Percentiles rank a stretch among this genome's conserved stretches.
These are phyloP conservation scores for Saturnispora hagleri DNA, from an alignment of 805 yeast genomes.

Conservation along the genomic window DNA sequence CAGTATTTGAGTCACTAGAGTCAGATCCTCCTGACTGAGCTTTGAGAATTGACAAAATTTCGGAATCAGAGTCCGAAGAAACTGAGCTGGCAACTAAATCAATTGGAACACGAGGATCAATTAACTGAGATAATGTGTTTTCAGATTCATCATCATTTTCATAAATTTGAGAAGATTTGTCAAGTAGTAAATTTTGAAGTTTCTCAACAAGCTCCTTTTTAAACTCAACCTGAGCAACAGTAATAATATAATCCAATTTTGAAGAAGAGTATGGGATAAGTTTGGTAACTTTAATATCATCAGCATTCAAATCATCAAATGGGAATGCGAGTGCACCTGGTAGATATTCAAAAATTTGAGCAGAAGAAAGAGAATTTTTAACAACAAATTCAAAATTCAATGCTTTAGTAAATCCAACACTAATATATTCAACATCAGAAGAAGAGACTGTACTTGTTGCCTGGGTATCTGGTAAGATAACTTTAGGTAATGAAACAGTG, in stretches of 20 bases:
- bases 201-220: constrained; percentile 44
- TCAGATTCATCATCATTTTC: constrained; percentile 47
- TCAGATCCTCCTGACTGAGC: neutral
- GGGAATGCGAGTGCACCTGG: constrained; percentile 67
- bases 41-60: constrained; percentile 3
- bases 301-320: constrained; percentile 28
- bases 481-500: constrained; percentile 59
- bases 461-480: constrained; percentile 51
- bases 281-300: constrained; percentile 49
- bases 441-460: constrained; percentile 28
- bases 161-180: constrained; percentile 52
- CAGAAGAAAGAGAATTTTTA: constrained; percentile 60
- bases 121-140: constrained; percentile 49
- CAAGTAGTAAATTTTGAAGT: constrained; percentile 41
- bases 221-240: constrained; percentile 83
- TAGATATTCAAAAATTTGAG: constrained; percentile 76
- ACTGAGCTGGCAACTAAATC: constrained; percentile 26
- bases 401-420: constrained; percentile 68
- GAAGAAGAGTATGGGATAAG: constrained; percentile 66
- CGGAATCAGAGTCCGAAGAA: neutral
- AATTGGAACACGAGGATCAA: constrained; percentile 63
- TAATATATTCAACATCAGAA: constrained; percentile 44
- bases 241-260: constrained; percentile 55
- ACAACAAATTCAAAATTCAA: constrained; percentile 83
- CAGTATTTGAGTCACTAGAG: constrained; percentile 6